Evolutionary conservation across 1,284 basidiomycete species (phyloP).

Genomic region (Sanguinoderma infundibulare): DNA sequence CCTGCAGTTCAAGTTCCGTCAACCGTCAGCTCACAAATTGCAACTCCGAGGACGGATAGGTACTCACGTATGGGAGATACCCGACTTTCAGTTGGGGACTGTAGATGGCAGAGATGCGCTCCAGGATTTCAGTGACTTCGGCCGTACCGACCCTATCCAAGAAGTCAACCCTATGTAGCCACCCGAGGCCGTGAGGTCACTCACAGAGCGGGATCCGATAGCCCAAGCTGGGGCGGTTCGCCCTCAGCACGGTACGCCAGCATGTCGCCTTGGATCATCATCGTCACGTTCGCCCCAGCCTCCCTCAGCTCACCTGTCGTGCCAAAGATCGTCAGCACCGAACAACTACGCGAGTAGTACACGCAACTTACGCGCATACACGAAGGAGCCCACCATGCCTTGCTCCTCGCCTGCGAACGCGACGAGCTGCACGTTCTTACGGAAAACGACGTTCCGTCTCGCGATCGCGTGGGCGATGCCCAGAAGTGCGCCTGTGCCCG

Average conservation of each 20-base stretch:
- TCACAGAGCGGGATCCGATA: constrained; percentile 55
- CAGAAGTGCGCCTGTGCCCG: constrained; percentile 73
- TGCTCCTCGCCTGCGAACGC: constrained; percentile 79
- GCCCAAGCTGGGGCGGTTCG: constrained; percentile 81
- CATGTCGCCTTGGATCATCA: constrained; percentile 92
- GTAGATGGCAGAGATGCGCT: constrained; percentile 76
- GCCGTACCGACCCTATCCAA: constrained; percentile 72
- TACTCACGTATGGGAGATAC: constrained; percentile 54
- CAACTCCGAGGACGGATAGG: constrained; percentile 1
- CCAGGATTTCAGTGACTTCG: constrained; percentile 75
- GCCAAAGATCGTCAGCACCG: not conserved
- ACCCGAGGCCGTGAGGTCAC: constrained; percentile 23
- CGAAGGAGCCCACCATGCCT: constrained; percentile 65
- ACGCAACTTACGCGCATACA: constrained; percentile 53
- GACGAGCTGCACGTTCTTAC: constrained; percentile 69
- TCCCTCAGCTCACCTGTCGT: constrained; percentile 49
- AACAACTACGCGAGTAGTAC: not conserved
- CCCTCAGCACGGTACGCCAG: constrained; percentile 75
- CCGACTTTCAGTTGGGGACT: constrained; percentile 84
- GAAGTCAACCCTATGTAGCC: not conserved
- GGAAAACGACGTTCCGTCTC: constrained; percentile 63
- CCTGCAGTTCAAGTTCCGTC: constrained; percentile 42
- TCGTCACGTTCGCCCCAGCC: constrained; percentile 65
- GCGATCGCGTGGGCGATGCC: constrained; percentile 75
- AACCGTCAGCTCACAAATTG: not conserved